phyloP scores from a whole-genome alignment of 2,329 filamentous ascomycete species.

The Alternaria ethzedia region DNA sequence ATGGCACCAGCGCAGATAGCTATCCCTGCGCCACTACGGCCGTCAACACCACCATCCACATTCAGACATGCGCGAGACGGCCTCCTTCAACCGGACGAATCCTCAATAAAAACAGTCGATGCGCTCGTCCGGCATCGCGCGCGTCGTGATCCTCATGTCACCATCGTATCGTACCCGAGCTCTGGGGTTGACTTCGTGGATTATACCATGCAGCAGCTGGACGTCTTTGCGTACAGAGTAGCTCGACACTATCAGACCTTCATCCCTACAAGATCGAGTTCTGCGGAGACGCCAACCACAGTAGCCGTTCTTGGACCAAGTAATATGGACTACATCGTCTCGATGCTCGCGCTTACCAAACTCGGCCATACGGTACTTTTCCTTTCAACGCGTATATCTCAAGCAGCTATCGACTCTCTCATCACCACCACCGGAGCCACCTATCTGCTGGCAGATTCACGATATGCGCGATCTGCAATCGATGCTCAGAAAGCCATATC shows the following conservation, averaged over 20 bases:
- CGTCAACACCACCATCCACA: not conserved
- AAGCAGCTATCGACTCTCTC: conserved; percentile 58
- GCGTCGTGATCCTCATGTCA: conserved; percentile 40
- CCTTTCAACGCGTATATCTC: conserved; percentile 61
- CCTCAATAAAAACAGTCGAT: conserved; percentile 44
- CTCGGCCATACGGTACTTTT: conserved; percentile 63
- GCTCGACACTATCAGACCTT: conserved; percentile 29
- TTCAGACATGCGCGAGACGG: not conserved
- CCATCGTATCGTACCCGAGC: conserved; percentile 54
- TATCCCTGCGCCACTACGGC: conserved; percentile 10
- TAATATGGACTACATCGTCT: conserved; percentile 62
- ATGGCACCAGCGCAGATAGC: conserved; percentile 32
- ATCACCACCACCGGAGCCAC: conserved; percentile 32
- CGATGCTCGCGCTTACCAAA: conserved; percentile 61
- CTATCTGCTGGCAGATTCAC: conserved; percentile 29
- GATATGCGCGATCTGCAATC: conserved; percentile 44
- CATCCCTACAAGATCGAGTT: conserved; percentile 24
- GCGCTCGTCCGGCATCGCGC: conserved; percentile 50
- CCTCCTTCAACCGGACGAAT: not conserved
- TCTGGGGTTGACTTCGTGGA: conserved; percentile 55
- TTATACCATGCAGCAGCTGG: conserved; percentile 56
- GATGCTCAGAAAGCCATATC: conserved; percentile 16
- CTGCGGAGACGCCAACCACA: conserved; percentile 22
- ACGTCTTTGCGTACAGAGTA: conserved; percentile 46
- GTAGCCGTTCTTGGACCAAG: conserved; percentile 62